Evolutionary conservation across 83 land plant species (phyloP).

Genomic region (Diphasiastrum complanatum): DNA sequence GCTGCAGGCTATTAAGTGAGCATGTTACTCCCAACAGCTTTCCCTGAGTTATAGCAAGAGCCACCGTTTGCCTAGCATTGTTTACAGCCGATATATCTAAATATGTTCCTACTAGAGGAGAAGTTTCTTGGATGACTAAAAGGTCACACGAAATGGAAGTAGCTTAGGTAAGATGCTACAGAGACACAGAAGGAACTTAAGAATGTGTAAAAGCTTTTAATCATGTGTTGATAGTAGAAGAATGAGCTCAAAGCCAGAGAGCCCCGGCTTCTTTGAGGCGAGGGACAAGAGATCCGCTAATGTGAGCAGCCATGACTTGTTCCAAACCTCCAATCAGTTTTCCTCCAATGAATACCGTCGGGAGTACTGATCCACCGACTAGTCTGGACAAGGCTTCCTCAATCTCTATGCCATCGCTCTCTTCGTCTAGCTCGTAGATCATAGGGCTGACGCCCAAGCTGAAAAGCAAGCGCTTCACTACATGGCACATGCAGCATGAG

Average conservation of each 20-base stretch:
- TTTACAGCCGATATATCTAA: too few species aligned
- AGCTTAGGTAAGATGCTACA: too few species aligned
- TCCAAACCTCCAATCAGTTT: slow-evolving; percentile 16
- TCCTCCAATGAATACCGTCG: slow-evolving; percentile 23
- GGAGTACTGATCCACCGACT: slow-evolving; percentile 23
- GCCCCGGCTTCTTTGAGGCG: slow-evolving; percentile 24
- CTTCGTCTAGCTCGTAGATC: slow-evolving; percentile 50
- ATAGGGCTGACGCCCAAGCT: slow-evolving; percentile 47
- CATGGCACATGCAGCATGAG: slow-evolving; percentile 63
- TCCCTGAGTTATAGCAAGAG: too few species aligned
- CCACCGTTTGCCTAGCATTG: too few species aligned
- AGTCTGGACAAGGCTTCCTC: slow-evolving; percentile 35
- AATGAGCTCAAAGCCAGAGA: slow-evolving; percentile 22
- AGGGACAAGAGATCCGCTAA: slow-evolving; percentile 13
- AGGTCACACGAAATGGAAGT: too few species aligned
- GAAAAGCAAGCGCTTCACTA: slow-evolving; percentile 43
- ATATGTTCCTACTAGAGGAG: too few species aligned
- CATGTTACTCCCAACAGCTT: too few species aligned
- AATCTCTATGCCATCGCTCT: slow-evolving; percentile 39
- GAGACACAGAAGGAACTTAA: too few species aligned
- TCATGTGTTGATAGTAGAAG: too few species aligned
- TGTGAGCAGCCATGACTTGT: slow-evolving; percentile 23
- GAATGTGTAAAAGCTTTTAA: too few species aligned
- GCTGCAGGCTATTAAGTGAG: too few species aligned
- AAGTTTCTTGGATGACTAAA: too few species aligned